A percentile compares a stretch with the other conserved stretches of the same genome.
Evolutionary conservation across 2,329 filamentous ascomycete species (phyloP).

Genomic region (Aspergillus neotritici): DNA sequence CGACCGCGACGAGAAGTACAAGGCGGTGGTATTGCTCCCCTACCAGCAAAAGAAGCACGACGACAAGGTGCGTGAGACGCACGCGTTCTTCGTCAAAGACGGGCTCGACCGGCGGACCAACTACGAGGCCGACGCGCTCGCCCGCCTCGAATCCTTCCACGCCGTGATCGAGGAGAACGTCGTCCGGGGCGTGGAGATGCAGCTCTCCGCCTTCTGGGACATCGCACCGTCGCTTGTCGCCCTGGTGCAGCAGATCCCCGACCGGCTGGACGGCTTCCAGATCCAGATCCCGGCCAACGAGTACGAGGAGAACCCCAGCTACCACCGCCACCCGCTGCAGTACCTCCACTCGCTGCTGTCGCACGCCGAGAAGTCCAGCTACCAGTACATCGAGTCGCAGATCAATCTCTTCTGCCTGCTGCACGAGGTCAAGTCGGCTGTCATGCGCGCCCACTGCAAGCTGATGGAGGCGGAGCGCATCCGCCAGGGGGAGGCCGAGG

Average conservation of each 20-base stretch:
- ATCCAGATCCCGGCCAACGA: conserved; percentile 75
- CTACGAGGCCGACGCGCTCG: conserved; percentile 65
- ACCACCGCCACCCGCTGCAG: conserved; percentile 74
- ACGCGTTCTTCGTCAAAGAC: conserved; percentile 77
- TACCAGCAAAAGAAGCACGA: conserved; percentile 68
- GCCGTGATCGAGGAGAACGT: conserved; percentile 78
- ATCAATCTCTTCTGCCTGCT: conserved; percentile 83
- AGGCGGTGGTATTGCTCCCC: conserved; percentile 73
- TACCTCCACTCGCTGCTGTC: conserved; percentile 81
- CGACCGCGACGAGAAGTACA: conserved; percentile 80
- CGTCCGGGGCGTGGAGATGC: conserved; percentile 78
- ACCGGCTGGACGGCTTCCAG: conserved; percentile 52
- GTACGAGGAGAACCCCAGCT: conserved; percentile 78
- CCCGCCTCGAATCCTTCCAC: conserved; percentile 70
- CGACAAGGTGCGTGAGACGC: conserved; percentile 73
- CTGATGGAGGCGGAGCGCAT: conserved; percentile 61
- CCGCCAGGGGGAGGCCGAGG: conserved; percentile 39
- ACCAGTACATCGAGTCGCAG: conserved; percentile 95
- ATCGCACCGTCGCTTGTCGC: conserved; percentile 78
- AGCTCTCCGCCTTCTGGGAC: conserved; percentile 95
- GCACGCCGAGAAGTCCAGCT: conserved; percentile 86
- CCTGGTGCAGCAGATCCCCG: conserved; percentile 73
- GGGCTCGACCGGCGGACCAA: conserved; percentile 63
- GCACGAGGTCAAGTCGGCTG: conserved; percentile 80
- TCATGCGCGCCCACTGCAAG: conserved; percentile 63